Evolutionary conservation across 164 flowering plant species (phyloP).

Genomic region (Brasenia schreberi): DNA sequence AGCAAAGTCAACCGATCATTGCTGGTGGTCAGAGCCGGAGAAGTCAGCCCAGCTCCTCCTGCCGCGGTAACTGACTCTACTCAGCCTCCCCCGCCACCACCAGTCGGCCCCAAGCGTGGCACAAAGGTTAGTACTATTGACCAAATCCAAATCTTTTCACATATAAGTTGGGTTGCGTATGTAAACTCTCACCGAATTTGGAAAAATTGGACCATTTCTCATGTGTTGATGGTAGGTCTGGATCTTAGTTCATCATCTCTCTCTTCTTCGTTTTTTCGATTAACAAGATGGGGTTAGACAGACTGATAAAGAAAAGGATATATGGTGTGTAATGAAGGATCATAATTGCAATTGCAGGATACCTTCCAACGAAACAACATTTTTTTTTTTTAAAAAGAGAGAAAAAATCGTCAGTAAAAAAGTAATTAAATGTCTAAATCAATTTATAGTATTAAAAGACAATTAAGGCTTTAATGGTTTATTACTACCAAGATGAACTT

Average conservation of each 20-base stretch:
- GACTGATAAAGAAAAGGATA: too few relatives aligned
- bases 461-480: too few relatives aligned
- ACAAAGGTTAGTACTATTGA: slow-evolving; percentile 34
- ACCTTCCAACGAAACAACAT: too few relatives aligned
- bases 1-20: slow-evolving; percentile 15
- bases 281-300: too few relatives aligned
- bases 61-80: slow-evolving; percentile 24
- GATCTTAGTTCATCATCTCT: neutral
- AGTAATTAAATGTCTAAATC: too few relatives aligned
- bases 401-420: too few relatives aligned
- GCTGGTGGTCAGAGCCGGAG: slow-evolving; percentile 56
- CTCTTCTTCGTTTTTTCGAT: neutral
- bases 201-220: neutral
- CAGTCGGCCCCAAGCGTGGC: slow-evolving; percentile 96
- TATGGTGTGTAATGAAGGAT: too few relatives aligned
- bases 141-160: too few relatives aligned
- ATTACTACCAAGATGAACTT: too few relatives aligned
- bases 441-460: too few relatives aligned
- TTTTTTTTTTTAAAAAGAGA: too few relatives aligned
- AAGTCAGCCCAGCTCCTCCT: slow-evolving; percentile 32
- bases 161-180: neutral
- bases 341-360: too few relatives aligned
- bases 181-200: neutral
- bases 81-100: slow-evolving; percentile 55
- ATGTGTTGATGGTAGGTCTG: neutral